phyloP scores from a whole-genome alignment of 345 rosid genomes.

The Dipteronia dyeriana region DNA sequence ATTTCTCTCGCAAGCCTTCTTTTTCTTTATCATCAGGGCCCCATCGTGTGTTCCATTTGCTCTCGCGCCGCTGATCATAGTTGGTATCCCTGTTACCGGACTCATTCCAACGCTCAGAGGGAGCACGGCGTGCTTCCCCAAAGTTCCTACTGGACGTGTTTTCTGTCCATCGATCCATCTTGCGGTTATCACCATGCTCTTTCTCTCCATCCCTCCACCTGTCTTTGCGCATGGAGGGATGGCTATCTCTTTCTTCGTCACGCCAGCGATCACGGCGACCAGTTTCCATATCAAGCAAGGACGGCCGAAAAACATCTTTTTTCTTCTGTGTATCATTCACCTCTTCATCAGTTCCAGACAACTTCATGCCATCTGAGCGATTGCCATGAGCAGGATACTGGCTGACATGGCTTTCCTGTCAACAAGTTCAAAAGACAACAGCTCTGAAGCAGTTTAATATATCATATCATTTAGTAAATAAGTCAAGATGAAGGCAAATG shows the following conservation, averaged over 20 bases:
- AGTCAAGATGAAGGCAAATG: neutral
- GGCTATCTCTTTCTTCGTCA: conserved; percentile 93
- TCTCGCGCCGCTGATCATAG: conserved; percentile 85
- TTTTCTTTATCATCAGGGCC: conserved; percentile 79
- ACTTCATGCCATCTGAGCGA: conserved; percentile 44
- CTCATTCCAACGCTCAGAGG: conserved; percentile 82
- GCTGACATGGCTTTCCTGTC: conserved; percentile 58
- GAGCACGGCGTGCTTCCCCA: conserved; percentile 76
- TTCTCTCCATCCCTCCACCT: conserved; percentile 86
- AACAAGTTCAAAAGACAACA: neutral
- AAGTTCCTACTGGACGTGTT: conserved; percentile 56
- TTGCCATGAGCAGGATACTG: conserved; percentile 41
- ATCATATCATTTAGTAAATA: conserved; percentile 4
- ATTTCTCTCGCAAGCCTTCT: conserved; percentile 58
- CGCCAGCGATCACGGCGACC: conserved; percentile 90
- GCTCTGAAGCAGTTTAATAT: neutral
- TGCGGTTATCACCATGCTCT: conserved; percentile 68
- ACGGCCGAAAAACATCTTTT: conserved; percentile 83
- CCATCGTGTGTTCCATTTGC: conserved; percentile 99
- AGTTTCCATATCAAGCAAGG: conserved; percentile 74
- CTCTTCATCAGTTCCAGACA: conserved; percentile 61
- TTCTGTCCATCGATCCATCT: conserved; percentile 75
- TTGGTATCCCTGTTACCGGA: conserved; percentile 67
- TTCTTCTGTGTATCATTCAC: conserved; percentile 62
- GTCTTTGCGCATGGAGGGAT: conserved; percentile 62